Evolutionary conservation across 139 green algal species (phyloP), one percentile per base, ranked within the genome.

Genomic region (Penium margaritaceum): DNA sequence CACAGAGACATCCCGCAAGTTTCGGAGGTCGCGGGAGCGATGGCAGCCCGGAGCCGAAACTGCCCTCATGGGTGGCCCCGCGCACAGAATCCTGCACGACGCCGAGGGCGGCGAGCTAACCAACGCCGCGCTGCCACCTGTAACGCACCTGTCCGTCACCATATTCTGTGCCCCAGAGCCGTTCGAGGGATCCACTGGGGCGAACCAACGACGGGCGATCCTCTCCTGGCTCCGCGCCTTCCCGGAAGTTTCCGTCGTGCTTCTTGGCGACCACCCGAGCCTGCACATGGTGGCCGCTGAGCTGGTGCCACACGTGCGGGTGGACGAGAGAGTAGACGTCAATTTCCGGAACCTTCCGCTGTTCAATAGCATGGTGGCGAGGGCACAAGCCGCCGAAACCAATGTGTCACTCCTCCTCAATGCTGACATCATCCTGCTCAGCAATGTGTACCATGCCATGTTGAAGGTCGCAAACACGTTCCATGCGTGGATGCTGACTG

Each of bases 371-470:
- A 74, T 74, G 47, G 43, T 74, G 37, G 66, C 39, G 66, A 41
- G 66, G 30, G 66, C 66, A 17, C 66, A 65, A n/a, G 36, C 66
- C 21, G 66, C 66, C 0, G 5, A 68, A 15, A 74, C 66, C 37
- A 41, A 63, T 9, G n/a, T 67, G 4, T 74, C 66, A n/a, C 69
- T 74, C 43, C 69, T 74, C 33, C 69, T 74, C 32, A 74, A 74
- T 27, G 66, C 43, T 1, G 66, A 74, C 21, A 74, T 74, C 32
- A 74, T 74, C 39, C 66, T 74, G 29, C 66, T 74, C 12, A 74
- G 69, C 54, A 41, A 74, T 41, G 27, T 74, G 43, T 68, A 68
- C 21, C 66, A 24, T 41, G 66, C 66, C 29, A 29, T 74, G 33
- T 32, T 68, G 51, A 74, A 74, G 34, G 54, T 67, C 21, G 19